phyloP scores from a whole-genome alignment of 371 early-diverging fungal genomes.

The Apophysomyces sp. region DNA sequence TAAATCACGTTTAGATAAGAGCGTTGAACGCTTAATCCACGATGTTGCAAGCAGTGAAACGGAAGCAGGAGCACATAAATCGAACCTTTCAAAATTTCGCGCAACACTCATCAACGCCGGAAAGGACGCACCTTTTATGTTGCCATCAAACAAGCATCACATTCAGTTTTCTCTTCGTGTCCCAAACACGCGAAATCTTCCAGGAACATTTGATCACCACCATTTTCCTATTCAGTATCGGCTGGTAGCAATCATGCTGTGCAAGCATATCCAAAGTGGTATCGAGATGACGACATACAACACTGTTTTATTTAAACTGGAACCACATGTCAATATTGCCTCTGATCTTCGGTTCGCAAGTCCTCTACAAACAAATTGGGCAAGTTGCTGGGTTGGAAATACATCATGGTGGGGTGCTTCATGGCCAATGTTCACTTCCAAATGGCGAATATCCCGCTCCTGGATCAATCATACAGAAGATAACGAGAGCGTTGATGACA shows the following conservation, averaged over 20 bases:
- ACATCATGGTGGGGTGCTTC: neutral
- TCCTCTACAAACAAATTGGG: neutral
- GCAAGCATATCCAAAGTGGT: neutral
- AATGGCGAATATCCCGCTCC: neutral
- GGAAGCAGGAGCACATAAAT: neutral
- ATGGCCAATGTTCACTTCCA: neutral
- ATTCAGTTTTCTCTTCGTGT: conserved; percentile 11
- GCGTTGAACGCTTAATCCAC: neutral
- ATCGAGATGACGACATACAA: neutral
- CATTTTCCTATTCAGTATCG: conserved; percentile 10
- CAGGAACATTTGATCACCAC: conserved; percentile 8
- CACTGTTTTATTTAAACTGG: neutral
- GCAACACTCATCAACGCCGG: neutral
- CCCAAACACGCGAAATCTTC: conserved; percentile 3
- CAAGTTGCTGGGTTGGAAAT: neutral
- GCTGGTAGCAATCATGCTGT: conserved; percentile 8
- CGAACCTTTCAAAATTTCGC: neutral
- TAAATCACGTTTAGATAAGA: neutral
- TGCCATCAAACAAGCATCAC: conserved; percentile 6
- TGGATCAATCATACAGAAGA: neutral
- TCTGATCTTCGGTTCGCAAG: neutral
- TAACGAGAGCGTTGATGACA: neutral
- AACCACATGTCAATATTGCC: neutral
- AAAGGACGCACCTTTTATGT: neutral
- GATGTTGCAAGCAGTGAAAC: neutral